Base-by-base conservation (phyloP, 176 grass and related monocot species). In the Triticum turgidum region DNA sequence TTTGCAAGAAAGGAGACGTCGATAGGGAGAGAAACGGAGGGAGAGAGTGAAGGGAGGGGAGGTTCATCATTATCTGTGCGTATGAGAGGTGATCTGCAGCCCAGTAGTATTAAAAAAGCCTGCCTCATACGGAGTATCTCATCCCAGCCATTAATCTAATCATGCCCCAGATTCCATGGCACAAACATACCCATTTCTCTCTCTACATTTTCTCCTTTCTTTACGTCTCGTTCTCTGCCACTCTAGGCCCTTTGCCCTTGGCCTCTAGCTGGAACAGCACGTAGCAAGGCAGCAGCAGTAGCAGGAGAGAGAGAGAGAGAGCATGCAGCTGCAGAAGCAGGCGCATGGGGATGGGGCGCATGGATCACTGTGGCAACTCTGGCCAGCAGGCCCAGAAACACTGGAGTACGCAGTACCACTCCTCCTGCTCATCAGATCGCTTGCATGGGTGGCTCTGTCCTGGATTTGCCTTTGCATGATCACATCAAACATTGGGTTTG, bases 111-210 rank as follows among this genome's bases (percentile, higher is more conserved):
- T 17, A 14, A 32, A 82, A 88, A 93, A 84, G 85, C 59, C 86
- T 90, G 78, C 27, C 39, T 33, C 78, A 52, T 74, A 88, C 44
- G 73, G 71, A 82, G 69, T 30, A 61, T 8, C 24, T 44, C 41
- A 44, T 44, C 18, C 18, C 56, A 25, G 41, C 80, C 29, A 83
- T 80, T 90, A 88, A 86, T 75, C 73, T 85, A 88, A 93, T 90
- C 79, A 86, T 86, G 45, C 44, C 29, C 76, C 82, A 65, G 51
- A 88, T 93, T 90, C 82, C 78, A 90, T 88, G 79, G 74, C 91
- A 49, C 35, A n/a, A 10, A 14, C 25, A n/a, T 20, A 3, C 52
- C 6, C 39, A 18, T 15, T 49, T 62, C 33, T 25, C 79, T 68
- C 38, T 51, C 72, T 62, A 18, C 51, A 15, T 15, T 17, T 52